These are phyloP conservation scores for Pyronema domesticum DNA, from an alignment of 495 filamentous ascomycete genomes.

Conservation along the genomic window DNA sequence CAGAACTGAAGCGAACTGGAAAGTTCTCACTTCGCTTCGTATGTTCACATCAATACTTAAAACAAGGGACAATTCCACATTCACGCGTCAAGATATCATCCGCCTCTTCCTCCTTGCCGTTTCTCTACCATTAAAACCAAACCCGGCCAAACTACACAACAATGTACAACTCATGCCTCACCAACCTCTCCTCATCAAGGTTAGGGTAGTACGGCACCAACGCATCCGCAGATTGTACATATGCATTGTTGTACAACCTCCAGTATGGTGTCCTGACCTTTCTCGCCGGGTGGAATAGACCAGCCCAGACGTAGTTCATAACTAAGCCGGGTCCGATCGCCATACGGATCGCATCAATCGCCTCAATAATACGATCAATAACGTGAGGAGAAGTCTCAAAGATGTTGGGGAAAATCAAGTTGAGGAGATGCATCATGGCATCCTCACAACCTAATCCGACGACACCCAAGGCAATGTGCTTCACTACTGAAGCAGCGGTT, in stretches of 20 bases:
- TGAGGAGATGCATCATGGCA: conserved; percentile 93
- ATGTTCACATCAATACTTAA: neutral
- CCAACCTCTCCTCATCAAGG: conserved; percentile 52
- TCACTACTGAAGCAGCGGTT: conserved; percentile 87
- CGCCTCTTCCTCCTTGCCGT: too few relatives aligned
- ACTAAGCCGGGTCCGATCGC: conserved; percentile 78
- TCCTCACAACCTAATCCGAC: conserved; percentile 97
- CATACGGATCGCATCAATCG: conserved; percentile 90
- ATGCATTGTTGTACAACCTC: conserved; percentile 92
- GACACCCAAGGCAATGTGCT: conserved; percentile 89
- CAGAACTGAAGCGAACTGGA: too few relatives aligned
- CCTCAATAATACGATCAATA: conserved; percentile 92
- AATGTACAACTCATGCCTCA: conserved; percentile 64
- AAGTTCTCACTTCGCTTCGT: too few relatives aligned
- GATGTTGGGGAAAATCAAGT: conserved; percentile 87
- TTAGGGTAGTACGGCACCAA: conserved; percentile 93
- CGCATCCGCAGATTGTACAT: conserved; percentile 79
- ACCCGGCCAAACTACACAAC: conserved; percentile 39
- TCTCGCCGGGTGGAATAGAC: conserved; percentile 86
- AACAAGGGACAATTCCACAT: neutral
- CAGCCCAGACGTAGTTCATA: conserved; percentile 96
- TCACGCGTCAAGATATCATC: neutral
- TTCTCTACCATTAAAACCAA: too few relatives aligned
- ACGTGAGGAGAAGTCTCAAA: conserved; percentile 98
- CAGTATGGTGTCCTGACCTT: conserved; percentile 89